A percentile compares a stretch with the other conserved stretches of the same genome.
phyloP scores from a whole-genome alignment of 768 basidiomycete genomes.

The Rubroboletus pulcherrimus region DNA sequence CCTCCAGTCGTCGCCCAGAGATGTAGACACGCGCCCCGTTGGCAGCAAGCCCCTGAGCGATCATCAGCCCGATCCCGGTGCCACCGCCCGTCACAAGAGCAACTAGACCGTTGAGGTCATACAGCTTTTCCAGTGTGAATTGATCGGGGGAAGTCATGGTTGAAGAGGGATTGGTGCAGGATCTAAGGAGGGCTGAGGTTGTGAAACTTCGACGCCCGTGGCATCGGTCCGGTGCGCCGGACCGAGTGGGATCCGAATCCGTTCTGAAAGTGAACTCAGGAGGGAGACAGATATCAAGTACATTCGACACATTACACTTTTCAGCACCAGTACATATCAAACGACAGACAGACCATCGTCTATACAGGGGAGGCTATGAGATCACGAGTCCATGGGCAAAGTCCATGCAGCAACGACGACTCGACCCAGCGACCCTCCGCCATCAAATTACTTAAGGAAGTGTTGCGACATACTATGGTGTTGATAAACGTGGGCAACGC shows the following conservation, averaged over 20 bases:
- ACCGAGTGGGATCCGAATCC: not conserved
- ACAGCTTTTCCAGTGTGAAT: conserved; percentile 32
- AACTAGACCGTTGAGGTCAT: conserved; percentile 55
- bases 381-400: conserved; percentile 7
- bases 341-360: conserved; percentile 4
- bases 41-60: conserved; percentile 66
- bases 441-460: conserved; percentile 10
- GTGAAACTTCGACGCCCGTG: too few relatives aligned
- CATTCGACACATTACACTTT: not conserved
- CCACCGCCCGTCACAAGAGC: conserved; percentile 48
- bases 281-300: not conserved
- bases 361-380: not conserved
- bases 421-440: conserved; percentile 30
- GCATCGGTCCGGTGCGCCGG: not conserved
- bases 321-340: conserved; percentile 3
- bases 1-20: conserved; percentile 62
- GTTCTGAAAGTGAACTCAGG: not conserved
- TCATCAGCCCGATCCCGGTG: conserved; percentile 61
- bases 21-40: conserved; percentile 83
- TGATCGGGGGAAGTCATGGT: conserved; percentile 23
- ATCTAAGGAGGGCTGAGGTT: too few relatives aligned
- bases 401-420: conserved; percentile 6
- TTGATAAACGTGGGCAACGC: conserved; percentile 30
- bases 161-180: not conserved
- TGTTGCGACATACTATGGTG: conserved; percentile 1